Conservation (phyloP, 441 rosid species). For the Geranium incanum region DNA sequence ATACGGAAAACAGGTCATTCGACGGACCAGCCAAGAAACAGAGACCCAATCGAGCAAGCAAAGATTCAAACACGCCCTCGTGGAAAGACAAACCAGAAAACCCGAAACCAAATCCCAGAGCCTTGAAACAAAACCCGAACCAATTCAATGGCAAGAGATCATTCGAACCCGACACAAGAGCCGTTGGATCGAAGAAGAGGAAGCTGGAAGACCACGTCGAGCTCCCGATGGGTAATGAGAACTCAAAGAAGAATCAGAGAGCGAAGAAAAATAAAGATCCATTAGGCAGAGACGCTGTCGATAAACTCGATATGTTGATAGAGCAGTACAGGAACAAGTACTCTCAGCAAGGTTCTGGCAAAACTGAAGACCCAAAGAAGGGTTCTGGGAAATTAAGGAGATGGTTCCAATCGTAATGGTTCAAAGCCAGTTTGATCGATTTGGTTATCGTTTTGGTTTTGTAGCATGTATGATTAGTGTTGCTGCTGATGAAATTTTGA, state of each 20-base stretch:
- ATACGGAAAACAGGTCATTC: conserved; percentile 17
- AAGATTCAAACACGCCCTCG: conserved; percentile 20
- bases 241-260: conserved; percentile 29
- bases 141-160: conserved; percentile 14
- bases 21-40: conserved; percentile 34
- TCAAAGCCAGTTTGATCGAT: neutral
- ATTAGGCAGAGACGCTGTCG: conserved; percentile 41
- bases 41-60: conserved; percentile 29
- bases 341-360: conserved; percentile 43
- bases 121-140: conserved; percentile 21
- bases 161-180: conserved; percentile 21
- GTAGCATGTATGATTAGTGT: neutral
- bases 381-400: conserved; percentile 42
- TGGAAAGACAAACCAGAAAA: conserved; percentile 26
- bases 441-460: neutral
- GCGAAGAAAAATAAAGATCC: conserved; percentile 42
- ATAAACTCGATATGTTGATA: conserved; percentile 63
- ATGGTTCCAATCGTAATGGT: conserved; percentile 55
- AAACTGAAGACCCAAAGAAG: conserved; percentile 37
- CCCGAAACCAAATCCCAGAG: conserved; percentile 20
- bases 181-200: conserved; percentile 30
- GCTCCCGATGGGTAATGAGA: conserved; percentile 24
- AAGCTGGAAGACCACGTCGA: conserved; percentile 26
- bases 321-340: conserved; percentile 65
- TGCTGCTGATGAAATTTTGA: neutral